Evolutionary conservation across 1,139 yeast genomes (phyloP).

Genomic region (Scheffersomyces stambukii): DNA sequence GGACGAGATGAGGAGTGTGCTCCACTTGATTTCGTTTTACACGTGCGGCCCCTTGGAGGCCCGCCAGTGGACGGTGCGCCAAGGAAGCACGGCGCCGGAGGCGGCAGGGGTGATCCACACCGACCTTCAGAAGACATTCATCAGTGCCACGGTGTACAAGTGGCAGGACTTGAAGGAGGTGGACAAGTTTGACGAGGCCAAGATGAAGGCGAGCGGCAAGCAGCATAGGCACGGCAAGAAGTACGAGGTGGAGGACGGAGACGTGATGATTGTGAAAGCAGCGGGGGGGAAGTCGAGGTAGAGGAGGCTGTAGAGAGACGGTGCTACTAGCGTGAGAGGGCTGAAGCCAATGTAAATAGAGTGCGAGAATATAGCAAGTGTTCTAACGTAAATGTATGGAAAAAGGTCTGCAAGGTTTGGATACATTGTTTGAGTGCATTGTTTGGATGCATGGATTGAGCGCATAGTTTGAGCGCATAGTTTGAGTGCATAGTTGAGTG

Average conservation of each 20-base stretch:
- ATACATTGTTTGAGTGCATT: no score
- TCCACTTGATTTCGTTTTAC: slow-evolving; percentile 77
- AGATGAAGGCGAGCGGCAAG: slow-evolving; percentile 45
- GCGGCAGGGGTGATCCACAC: slow-evolving; percentile 95
- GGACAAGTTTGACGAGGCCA: slow-evolving; percentile 38
- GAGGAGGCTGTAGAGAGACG: background rate
- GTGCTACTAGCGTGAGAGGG: background rate
- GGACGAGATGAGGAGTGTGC: slow-evolving; percentile 59
- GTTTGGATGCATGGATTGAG: no score
- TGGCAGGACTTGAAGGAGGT: slow-evolving; percentile 56
- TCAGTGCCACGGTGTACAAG: slow-evolving; percentile 83
- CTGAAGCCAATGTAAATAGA: background rate
- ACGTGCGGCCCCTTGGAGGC: slow-evolving; percentile 91
- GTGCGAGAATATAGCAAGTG: background rate
- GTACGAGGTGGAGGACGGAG: slow-evolving; percentile 75
- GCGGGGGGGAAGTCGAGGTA: slow-evolving; percentile 33
- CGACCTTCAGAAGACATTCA: slow-evolving; percentile 79
- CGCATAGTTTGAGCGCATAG: no score
- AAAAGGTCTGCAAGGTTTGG: background rate
- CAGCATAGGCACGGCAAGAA: slow-evolving; percentile 64
- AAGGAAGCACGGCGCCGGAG: slow-evolving; percentile 78
- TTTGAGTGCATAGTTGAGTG: no score
- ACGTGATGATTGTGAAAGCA: slow-evolving; percentile 61
- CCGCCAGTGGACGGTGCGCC: slow-evolving; percentile 86
- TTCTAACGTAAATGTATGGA: background rate